These are phyloP conservation scores for Phytopythium litorale DNA, from an alignment of 352 stramenopile species.

Conservation along the genomic window DNA sequence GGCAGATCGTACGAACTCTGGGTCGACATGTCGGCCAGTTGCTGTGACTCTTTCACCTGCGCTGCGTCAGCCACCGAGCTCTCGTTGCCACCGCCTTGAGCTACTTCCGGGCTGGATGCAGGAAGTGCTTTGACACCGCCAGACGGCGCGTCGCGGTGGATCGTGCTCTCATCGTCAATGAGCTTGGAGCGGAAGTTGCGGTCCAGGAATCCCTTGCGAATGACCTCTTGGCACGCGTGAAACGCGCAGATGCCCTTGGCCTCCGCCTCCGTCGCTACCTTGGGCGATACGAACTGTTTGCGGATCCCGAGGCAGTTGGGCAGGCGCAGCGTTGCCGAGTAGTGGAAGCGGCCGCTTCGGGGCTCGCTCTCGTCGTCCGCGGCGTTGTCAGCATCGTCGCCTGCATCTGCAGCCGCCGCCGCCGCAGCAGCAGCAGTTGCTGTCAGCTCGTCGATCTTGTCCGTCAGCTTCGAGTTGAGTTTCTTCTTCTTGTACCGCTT, in stretches of 20 bases:
- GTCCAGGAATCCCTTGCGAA: conserved; percentile 69
- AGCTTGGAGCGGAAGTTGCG: conserved; percentile 69
- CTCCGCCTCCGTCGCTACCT: conserved; percentile 51
- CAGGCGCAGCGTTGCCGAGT: conserved; percentile 58
- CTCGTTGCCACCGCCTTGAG: not conserved
- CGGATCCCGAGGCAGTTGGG: conserved; percentile 56
- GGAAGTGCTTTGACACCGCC: not conserved
- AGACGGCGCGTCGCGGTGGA: conserved; percentile 15
- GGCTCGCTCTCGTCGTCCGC: conserved; percentile 11
- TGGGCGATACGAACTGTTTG: conserved; percentile 58
- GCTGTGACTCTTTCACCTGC: not conserved
- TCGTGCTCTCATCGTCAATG: conserved; percentile 42
- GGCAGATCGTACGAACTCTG: conserved; percentile 85
- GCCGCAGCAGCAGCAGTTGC: conserved; percentile 9
- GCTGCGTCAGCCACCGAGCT: not conserved
- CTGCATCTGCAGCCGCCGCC: conserved; percentile 11
- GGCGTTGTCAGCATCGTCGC: conserved; percentile 10
- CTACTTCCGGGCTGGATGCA: not conserved
- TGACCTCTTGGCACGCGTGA: conserved; percentile 68
- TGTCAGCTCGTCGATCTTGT: conserved; percentile 73
- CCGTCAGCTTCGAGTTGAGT: conserved; percentile 66
- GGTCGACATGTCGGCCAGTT: conserved; percentile 66
- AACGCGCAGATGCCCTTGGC: conserved; percentile 83
- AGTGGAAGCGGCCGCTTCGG: conserved; percentile 36
- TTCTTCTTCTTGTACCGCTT: conserved; percentile 73